Conservation (phyloP, 2,329 filamentous ascomycete genomes). For the Hortaea sp. region DNA sequence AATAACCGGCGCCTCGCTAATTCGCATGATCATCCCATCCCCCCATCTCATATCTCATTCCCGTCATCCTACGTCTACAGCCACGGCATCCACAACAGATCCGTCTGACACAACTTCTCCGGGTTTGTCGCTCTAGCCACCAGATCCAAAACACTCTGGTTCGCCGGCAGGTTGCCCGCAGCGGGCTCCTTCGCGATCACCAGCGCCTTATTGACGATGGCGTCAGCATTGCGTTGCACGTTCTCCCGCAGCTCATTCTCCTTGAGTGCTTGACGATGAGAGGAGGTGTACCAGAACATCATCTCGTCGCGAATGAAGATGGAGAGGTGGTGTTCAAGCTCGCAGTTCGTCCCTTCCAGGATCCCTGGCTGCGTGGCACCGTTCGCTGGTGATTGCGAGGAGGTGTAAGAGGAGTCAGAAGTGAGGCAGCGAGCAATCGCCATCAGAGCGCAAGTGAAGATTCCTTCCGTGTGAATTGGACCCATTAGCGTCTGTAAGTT, state of each 20-base stretch:
- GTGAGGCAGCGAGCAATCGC: slow-evolving; percentile 89
- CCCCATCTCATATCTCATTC: not conserved
- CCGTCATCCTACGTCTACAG: slow-evolving; percentile 40
- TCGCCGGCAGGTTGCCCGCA: slow-evolving; percentile 67
- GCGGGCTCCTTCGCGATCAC: slow-evolving; percentile 66
- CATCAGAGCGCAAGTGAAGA: slow-evolving; percentile 93
- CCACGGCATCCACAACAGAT: slow-evolving; percentile 96
- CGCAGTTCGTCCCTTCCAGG: slow-evolving; percentile 31
- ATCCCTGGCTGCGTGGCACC: slow-evolving; percentile 10
- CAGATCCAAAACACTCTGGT: slow-evolving; percentile 92
- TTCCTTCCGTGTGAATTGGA: slow-evolving; percentile 87
- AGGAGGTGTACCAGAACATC: slow-evolving; percentile 87
- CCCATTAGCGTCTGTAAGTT: slow-evolving; percentile 96
- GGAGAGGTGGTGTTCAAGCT: slow-evolving; percentile 89
- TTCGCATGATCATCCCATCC: not conserved
- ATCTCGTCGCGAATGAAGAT: slow-evolving; percentile 97
- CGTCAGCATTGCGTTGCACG: slow-evolving; percentile 77
- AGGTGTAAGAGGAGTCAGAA: slow-evolving; percentile 47
- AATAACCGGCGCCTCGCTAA: not conserved
- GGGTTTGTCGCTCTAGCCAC: slow-evolving; percentile 91
- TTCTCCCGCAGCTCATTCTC: slow-evolving; percentile 65
- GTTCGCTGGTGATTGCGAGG: slow-evolving; percentile 8
- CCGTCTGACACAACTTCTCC: slow-evolving; percentile 74
- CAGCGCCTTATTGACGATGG: slow-evolving; percentile 83
- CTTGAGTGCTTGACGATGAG: slow-evolving; percentile 54